Percentiles rank a stretch among this genome's conserved stretches.
These are phyloP conservation scores for Botryotinia calthae DNA, from an alignment of 2,329 filamentous ascomycete species.

Conservation along the genomic window DNA sequence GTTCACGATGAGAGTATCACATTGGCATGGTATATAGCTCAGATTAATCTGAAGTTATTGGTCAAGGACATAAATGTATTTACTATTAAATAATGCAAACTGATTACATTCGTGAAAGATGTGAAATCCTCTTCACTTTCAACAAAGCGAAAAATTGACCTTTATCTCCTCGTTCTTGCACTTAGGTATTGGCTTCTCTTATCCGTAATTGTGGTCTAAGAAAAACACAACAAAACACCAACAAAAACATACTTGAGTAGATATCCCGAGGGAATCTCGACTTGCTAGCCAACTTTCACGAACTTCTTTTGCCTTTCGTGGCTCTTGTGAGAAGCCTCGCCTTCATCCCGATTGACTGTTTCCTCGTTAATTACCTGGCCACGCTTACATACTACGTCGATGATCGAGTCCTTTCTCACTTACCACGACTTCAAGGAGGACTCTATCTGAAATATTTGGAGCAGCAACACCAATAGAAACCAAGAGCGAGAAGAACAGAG, in stretches of 20 bases:
- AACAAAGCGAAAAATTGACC: background rate
- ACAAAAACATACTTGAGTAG: background rate
- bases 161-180: background rate
- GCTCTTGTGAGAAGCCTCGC: background rate
- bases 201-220: background rate
- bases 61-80: background rate
- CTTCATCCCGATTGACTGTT: background rate
- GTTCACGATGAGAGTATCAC: background rate
- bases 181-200: background rate
- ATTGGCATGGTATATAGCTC: background rate
- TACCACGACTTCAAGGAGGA: background rate
- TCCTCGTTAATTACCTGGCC: background rate
- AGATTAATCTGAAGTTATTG: background rate
- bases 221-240: background rate
- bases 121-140: too few relatives aligned
- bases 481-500: background rate
- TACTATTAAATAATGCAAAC: too few relatives aligned
- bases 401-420: background rate
- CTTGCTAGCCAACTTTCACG: background rate
- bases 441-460: fast-evolving
- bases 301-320: background rate
- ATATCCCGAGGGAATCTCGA: background rate
- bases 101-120: background rate
- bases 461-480: background rate
- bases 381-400: background rate